phyloP scores from a whole-genome alignment of 2,329 filamentous ascomycete species.

The Monilinia fructicola region DNA sequence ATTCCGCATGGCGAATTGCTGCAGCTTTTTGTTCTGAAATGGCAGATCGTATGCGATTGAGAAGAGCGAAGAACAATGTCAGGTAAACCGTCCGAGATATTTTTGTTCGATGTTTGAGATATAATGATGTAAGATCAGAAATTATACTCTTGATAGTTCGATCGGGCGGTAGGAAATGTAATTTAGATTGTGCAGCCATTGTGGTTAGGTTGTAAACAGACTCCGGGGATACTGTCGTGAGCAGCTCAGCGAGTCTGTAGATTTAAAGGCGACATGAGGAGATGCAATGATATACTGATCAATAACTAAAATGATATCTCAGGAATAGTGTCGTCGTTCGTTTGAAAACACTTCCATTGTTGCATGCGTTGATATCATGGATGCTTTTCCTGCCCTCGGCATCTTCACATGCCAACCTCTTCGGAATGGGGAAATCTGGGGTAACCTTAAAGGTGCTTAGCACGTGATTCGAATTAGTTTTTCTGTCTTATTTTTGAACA shows the following conservation, averaged over 20 bases:
- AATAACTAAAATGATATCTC: background rate
- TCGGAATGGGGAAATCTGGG: slow-evolving; percentile 22
- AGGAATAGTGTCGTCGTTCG: slow-evolving; percentile 4
- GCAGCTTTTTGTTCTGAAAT: slow-evolving; percentile 91
- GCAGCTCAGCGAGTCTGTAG: slow-evolving; percentile 19
- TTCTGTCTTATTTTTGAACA: background rate
- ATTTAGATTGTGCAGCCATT: slow-evolving; percentile 80
- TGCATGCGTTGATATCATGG: slow-evolving; percentile 4
- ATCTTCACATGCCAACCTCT: slow-evolving; percentile 23
- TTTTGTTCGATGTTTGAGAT: slow-evolving; percentile 74
- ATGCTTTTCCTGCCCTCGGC: slow-evolving; percentile 14
- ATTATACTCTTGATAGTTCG: slow-evolving; percentile 65
- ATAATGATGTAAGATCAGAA: slow-evolving; percentile 66
- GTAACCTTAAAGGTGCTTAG: background rate
- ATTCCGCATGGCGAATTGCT: slow-evolving; percentile 64
- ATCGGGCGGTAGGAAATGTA: slow-evolving; percentile 63
- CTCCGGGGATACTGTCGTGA: slow-evolving; percentile 13
- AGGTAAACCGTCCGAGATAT: slow-evolving; percentile 85
- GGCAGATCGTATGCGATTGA: slow-evolving; percentile 86
- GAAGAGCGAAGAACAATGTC: slow-evolving; percentile 74
- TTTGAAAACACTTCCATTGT: slow-evolving; percentile 12
- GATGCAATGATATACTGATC: background rate
- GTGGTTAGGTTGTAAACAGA: slow-evolving; percentile 6
- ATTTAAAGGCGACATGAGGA: slow-evolving; percentile 17
- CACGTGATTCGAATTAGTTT: slow-evolving; percentile 5